These are phyloP conservation scores for Camelina neglecta DNA, from an alignment of 345 rosid species.

Conservation along the genomic window DNA sequence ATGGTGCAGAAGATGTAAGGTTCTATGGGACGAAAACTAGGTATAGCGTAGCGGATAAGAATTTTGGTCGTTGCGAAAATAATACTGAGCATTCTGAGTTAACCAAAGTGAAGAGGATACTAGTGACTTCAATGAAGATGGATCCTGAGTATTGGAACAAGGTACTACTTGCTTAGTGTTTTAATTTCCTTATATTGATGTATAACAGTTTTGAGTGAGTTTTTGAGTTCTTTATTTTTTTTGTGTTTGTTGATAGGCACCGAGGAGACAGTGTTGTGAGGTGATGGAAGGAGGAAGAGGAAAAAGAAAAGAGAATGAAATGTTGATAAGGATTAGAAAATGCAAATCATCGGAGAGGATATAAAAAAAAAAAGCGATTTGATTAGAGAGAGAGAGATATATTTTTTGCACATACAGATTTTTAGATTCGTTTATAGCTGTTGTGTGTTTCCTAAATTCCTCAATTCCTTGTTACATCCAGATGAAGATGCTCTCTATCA, in stretches of 20 bases:
- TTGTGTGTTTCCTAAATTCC: conserved; percentile 17
- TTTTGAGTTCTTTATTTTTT: background rate
- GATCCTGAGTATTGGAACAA: conserved; percentile 67
- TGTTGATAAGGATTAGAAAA: conserved; percentile 67
- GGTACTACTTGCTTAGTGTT: conserved; percentile 44
- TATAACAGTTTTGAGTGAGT: background rate
- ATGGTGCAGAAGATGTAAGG: conserved; percentile 53
- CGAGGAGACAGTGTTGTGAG: conserved; percentile 68
- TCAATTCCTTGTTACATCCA: too few relatives aligned
- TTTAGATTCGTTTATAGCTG: conserved; percentile 36
- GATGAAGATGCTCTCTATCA: background rate
- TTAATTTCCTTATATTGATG: background rate
- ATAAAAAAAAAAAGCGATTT: conserved; percentile 12
- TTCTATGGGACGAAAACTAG: conserved; percentile 54
- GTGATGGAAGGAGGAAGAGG: conserved; percentile 48
- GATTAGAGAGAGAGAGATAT: conserved; percentile 19
- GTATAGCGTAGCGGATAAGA: conserved; percentile 46
- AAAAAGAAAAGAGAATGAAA: conserved; percentile 39
- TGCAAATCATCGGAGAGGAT: conserved; percentile 59
- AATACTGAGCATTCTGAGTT: conserved; percentile 40
- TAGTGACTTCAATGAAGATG: conserved; percentile 62
- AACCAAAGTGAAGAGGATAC: conserved; percentile 51
- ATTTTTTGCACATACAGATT: conserved; percentile 31
- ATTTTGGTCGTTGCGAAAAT: conserved; percentile 49
- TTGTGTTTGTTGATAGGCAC: conserved; percentile 46